These are phyloP conservation scores for Kurtzmaniella natalensis DNA, from an alignment of 1,139 yeast genomes.

Conservation along the genomic window DNA sequence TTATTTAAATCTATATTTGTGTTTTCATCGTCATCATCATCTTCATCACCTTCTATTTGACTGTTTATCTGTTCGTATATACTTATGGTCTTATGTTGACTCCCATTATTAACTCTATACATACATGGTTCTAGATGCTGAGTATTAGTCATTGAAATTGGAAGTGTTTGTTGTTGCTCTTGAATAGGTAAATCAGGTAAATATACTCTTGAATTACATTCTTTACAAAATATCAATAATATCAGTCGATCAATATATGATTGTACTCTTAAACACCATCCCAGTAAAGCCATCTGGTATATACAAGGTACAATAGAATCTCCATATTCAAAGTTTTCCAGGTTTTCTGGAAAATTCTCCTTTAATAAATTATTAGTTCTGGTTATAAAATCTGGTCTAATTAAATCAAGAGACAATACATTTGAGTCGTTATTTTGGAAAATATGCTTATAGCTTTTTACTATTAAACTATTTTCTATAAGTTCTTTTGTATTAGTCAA, in stretches of 20 bases:
- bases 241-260: slow-evolving; percentile 23
- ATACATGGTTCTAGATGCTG: slow-evolving; percentile 29
- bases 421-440: slow-evolving; percentile 7
- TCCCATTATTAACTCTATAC: slow-evolving; percentile 23
- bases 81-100: not conserved
- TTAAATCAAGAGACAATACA: not conserved
- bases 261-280: slow-evolving; percentile 36
- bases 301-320: slow-evolving; percentile 27
- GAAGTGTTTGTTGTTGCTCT: not conserved
- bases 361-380: slow-evolving; percentile 30
- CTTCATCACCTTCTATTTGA: too few relatives aligned
- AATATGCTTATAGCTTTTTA: not conserved
- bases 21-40: slow-evolving; percentile 19
- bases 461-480: slow-evolving; percentile 20
- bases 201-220: slow-evolving; percentile 35
- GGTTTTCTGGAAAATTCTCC: slow-evolving; percentile 26
- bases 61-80: slow-evolving; percentile 9
- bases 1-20: slow-evolving; percentile 18
- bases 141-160: slow-evolving; percentile 4
- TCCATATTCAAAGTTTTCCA: slow-evolving; percentile 29
- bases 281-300: slow-evolving; percentile 29
- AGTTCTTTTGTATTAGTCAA: slow-evolving; percentile 24
- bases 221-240: slow-evolving; percentile 29
- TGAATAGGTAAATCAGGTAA: slow-evolving; percentile 11
- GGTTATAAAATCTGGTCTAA: slow-evolving; percentile 14